Conservation (phyloP, 2,329 filamentous ascomycete species). For the Xylaria sp. region DNA sequence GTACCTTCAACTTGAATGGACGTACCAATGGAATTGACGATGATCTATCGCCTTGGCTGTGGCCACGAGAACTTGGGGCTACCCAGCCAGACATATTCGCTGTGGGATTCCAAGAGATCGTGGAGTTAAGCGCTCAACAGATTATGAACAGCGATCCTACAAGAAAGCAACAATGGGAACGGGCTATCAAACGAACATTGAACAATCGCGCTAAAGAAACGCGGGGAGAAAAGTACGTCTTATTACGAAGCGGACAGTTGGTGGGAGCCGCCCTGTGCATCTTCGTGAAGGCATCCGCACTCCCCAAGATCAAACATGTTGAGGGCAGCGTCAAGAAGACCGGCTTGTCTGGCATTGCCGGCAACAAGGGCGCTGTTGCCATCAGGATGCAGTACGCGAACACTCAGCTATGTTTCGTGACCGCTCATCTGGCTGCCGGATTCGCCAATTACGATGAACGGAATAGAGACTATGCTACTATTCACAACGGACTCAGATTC, state of each 20-base stretch:
- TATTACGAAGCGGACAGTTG: constrained; percentile 85
- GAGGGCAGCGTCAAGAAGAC: constrained; percentile 92
- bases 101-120: constrained; percentile 95
- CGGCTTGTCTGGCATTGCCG: constrained; percentile 93
- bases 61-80: constrained; percentile 53
- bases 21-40: constrained; percentile 70
- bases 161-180: constrained; percentile 80
- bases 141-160: constrained; percentile 98
- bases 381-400: constrained; percentile 93
- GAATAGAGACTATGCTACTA: constrained; percentile 88
- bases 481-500: constrained; percentile 80
- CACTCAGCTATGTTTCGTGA: constrained; percentile 91
- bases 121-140: constrained; percentile 94
- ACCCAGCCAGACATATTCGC: constrained; percentile 78
- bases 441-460: constrained; percentile 96
- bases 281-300: constrained; percentile 73
- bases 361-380: constrained; percentile 95
- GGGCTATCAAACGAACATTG: constrained; percentile 68
- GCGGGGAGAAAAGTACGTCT: constrained; percentile 74
- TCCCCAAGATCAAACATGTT: constrained; percentile 88
- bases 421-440: constrained; percentile 90
- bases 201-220: constrained; percentile 63
- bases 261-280: constrained; percentile 90
- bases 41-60: constrained; percentile 83
- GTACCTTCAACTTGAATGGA: constrained; percentile 94